phyloP scores from a whole-genome alignment of 2,329 filamentous ascomycete genomes.

The Microascus cirrosus region DNA sequence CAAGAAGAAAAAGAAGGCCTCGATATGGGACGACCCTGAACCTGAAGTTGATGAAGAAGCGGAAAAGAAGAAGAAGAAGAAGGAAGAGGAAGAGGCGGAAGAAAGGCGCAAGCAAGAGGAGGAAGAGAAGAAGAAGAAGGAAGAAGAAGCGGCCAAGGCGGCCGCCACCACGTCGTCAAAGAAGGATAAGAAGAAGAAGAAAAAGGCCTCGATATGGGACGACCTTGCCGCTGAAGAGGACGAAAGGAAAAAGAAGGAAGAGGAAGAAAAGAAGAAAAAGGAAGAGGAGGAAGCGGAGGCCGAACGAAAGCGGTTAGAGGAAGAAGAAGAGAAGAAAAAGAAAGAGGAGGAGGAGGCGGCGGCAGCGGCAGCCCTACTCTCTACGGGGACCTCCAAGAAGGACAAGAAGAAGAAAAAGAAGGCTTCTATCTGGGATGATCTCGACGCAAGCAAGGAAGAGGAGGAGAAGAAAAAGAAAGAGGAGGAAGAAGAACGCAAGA shows the following conservation, averaged over 20 bases:
- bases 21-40: slow-evolving; percentile 13
- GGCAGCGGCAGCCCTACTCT: slow-evolving; percentile 7
- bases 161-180: slow-evolving; percentile 7
- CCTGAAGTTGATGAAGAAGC: slow-evolving; percentile 7
- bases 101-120: slow-evolving; percentile 8
- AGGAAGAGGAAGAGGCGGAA: background rate
- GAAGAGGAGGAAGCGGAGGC: background rate
- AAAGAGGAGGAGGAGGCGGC: slow-evolving; percentile 21
- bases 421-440: slow-evolving; percentile 12
- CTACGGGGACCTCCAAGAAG: slow-evolving; percentile 12
- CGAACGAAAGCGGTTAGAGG: slow-evolving; percentile 5
- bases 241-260: background rate
- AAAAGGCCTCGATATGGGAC: slow-evolving; percentile 13
- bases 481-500: background rate
- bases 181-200: slow-evolving; percentile 26
- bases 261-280: background rate
- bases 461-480: slow-evolving; percentile 1
- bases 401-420: slow-evolving; percentile 26
- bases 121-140: slow-evolving; percentile 13
- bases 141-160: slow-evolving; percentile 17
- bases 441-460: slow-evolving; percentile 10
- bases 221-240: slow-evolving; percentile 13
- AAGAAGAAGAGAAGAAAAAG: slow-evolving; percentile 6
- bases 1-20: slow-evolving; percentile 25
- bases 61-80: background rate